Evolutionary conservation across 2,329 filamentous ascomycete genomes (phyloP).

Genomic region (Corniculantispora saksenae): DNA sequence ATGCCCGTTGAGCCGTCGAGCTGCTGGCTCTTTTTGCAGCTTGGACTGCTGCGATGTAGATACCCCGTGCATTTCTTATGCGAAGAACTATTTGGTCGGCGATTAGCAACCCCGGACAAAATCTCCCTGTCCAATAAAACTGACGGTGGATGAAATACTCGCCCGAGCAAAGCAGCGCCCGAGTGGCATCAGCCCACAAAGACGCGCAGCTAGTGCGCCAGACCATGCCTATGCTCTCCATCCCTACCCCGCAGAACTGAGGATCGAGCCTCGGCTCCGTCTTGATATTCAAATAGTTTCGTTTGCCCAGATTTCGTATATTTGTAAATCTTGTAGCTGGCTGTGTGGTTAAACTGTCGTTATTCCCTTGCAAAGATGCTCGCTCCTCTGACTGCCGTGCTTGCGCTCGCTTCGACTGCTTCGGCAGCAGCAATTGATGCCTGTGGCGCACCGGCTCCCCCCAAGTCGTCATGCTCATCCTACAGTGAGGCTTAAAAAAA

Average conservation of each 20-base stretch:
- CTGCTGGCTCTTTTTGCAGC: too few species aligned
- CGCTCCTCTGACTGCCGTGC: background rate
- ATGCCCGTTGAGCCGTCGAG: background rate
- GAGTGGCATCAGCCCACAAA: background rate
- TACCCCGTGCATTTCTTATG: background rate
- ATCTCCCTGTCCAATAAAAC: too few species aligned
- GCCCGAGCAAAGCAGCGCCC: background rate
- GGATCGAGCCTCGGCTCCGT: constrained; percentile 4
- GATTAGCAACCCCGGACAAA: too few species aligned
- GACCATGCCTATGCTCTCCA: background rate
- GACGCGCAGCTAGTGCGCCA: background rate
- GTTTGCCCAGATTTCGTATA: background rate
- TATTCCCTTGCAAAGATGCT: background rate
- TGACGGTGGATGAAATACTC: too few species aligned
- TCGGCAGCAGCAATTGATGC: background rate
- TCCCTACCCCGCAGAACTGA: constrained; percentile 6
- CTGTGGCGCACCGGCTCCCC: background rate
- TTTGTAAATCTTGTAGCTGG: background rate
- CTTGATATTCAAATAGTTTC: background rate
- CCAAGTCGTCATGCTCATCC: constrained; percentile 7
- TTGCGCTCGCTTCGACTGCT: constrained; percentile 6
- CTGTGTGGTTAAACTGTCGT: background rate
- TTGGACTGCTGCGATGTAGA: too few species aligned
- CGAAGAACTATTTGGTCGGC: background rate
- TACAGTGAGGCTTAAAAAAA: background rate